Evolutionary conservation across 768 basidiomycete genomes (phyloP).

Genomic region (Chalciporus chontae): DNA sequence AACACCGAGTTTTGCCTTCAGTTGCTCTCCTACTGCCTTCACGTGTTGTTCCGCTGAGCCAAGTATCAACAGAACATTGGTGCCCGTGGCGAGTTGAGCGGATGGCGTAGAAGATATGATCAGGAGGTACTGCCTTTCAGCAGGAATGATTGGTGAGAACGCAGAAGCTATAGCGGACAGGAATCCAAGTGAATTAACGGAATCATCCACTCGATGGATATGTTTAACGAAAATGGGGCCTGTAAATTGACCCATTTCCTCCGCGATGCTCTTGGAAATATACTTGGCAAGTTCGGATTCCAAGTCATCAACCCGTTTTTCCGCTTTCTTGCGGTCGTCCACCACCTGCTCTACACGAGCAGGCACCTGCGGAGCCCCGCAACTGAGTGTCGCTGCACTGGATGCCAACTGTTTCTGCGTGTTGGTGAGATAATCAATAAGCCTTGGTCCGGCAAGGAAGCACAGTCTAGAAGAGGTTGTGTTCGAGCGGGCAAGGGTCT

Average conservation of each 20-base stretch:
- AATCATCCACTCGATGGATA: conserved; percentile 60
- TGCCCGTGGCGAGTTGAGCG: conserved; percentile 46
- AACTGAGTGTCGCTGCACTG: conserved; percentile 61
- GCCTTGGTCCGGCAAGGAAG: conserved; percentile 80
- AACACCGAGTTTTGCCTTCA: conserved; percentile 55
- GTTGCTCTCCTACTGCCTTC: conserved; percentile 52
- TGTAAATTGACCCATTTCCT: conserved; percentile 32
- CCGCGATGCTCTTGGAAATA: conserved; percentile 41
- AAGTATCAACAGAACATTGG: conserved; percentile 55
- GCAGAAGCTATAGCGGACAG: conserved; percentile 54
- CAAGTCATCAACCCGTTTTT: conserved; percentile 66
- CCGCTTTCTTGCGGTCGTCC: conserved; percentile 61
- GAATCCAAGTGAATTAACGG: conserved; percentile 54
- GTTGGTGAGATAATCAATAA: conserved; percentile 57
- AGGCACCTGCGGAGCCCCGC: conserved; percentile 62
- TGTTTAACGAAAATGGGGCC: conserved; percentile 41
- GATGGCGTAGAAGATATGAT: conserved; percentile 63
- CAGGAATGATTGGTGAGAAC: conserved; percentile 29
- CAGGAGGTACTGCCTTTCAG: conserved; percentile 38
- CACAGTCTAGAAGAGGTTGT: conserved; percentile 69
- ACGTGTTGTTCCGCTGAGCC: conserved; percentile 60
- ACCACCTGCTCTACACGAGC: conserved; percentile 65
- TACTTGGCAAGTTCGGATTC: conserved; percentile 59
- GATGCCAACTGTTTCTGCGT: conserved; percentile 53
- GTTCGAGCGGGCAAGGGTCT: conserved; percentile 56